phyloP scores from a whole-genome alignment of 2,329 filamentous ascomycete genomes.

The Ustilaginoidea virens region DNA sequence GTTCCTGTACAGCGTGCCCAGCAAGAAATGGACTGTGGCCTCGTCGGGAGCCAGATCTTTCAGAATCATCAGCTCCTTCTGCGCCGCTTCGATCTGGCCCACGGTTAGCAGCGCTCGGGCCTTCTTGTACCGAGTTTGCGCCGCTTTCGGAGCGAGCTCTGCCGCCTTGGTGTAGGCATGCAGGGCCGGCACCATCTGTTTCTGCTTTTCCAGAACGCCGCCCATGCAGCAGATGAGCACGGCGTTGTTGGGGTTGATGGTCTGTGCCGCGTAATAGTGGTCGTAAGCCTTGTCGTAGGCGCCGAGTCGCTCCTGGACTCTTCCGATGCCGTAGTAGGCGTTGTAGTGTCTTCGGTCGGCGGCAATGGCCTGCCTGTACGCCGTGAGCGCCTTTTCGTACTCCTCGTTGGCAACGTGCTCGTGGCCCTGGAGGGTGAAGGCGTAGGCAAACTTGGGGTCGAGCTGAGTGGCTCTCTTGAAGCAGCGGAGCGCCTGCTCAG shows the following conservation, averaged over 20 bases:
- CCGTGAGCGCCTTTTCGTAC: conserved; percentile 81
- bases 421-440: conserved; percentile 88
- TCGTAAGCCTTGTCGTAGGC: conserved; percentile 82
- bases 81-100: conserved; percentile 52
- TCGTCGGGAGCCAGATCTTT: conserved; percentile 89
- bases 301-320: conserved; percentile 78
- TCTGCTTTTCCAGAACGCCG: conserved; percentile 75
- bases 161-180: conserved; percentile 71
- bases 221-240: conserved; percentile 89
- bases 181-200: conserved; percentile 64
- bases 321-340: conserved; percentile 83
- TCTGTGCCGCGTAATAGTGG: conserved; percentile 76
- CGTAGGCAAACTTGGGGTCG: conserved; percentile 82
- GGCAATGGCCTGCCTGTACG: conserved; percentile 73
- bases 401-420: conserved; percentile 95
- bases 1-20: conserved; percentile 68
- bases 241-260: conserved; percentile 87
- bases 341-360: conserved; percentile 89
- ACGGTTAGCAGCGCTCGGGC: conserved; percentile 73
- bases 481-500: conserved; percentile 85
- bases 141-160: conserved; percentile 63
- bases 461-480: conserved; percentile 91
- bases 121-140: conserved; percentile 84
- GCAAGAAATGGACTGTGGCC: conserved; percentile 86
- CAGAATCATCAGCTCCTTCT: conserved; percentile 71